These are phyloP conservation scores for Floccularia luteovirens DNA, from an alignment of 768 basidiomycete species.

Conservation along the genomic window DNA sequence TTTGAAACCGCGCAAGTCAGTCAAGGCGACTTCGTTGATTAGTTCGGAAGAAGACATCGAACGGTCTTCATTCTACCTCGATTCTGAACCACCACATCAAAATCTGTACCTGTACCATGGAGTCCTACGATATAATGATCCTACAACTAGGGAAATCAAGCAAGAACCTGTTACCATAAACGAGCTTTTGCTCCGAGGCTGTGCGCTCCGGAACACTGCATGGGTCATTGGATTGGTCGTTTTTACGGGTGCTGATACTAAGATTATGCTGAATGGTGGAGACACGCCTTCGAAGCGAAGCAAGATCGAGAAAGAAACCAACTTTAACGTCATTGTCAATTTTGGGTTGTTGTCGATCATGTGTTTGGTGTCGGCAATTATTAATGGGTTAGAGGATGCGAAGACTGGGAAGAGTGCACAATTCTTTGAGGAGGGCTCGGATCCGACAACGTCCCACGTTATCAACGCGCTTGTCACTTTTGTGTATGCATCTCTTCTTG, in stretches of 20 bases:
- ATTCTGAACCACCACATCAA: constrained; percentile 90
- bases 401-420: constrained; percentile 55
- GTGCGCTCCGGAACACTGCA: constrained; percentile 79
- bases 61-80: constrained; percentile 78
- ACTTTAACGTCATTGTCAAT: constrained; percentile 96
- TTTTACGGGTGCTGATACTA: constrained; percentile 89
- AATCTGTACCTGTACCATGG: constrained; percentile 91
- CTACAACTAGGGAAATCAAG: constrained; percentile 39
- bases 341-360: constrained; percentile 72
- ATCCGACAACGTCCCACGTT: constrained; percentile 50
- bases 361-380: constrained; percentile 69
- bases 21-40: constrained; percentile 71
- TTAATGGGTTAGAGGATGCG: constrained; percentile 66
- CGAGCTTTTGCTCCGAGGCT: constrained; percentile 88
- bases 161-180: constrained; percentile 81
- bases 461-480: constrained; percentile 86
- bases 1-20: constrained; percentile 75
- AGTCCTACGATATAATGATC: constrained; percentile 68
- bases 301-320: constrained; percentile 98
- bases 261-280: constrained; percentile 89
- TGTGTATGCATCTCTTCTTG: constrained; percentile 42
- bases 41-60: constrained; percentile 86
- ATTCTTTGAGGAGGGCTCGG: constrained; percentile 62
- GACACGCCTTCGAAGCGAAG: constrained; percentile 93
- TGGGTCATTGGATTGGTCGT: constrained; percentile 95